Evolutionary conservation across 1,284 basidiomycete species (phyloP), one percentile per base, ranked within the genome.

Genomic region (Coniferiporia sulphurascens): DNA sequence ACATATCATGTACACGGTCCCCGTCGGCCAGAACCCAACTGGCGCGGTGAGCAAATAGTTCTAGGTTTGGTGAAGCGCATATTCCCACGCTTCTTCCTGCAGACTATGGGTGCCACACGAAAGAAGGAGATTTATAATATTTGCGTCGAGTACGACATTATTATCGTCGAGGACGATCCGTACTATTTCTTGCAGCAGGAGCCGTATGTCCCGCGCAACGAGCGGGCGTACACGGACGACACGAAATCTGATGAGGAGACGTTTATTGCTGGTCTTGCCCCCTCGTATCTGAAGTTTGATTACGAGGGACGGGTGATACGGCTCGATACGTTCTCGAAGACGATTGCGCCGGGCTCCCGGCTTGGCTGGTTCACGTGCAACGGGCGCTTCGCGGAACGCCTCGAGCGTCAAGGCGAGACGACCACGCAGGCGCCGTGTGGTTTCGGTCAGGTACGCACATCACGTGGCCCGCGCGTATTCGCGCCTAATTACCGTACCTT

Each of bases 271-370:
- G 76, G 72, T 17, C 76, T 93, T 17, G 81, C 78, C 0, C 89
- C 89, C 0, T 85, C 81, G 48, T 95, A 84, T 73, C 74, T 93
- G 50, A 81, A 76, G 75, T 85, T 73, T 56, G 90, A 93, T 69
- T 83, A 83, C 62, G 83, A 93, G 70, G 90, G 89, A 1, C 82
- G 90, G 19, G 90, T 93, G 35, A 80, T 93, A 53, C 85, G 89
- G 3, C 72, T 92, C 32, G 89, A 92, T 68, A 85, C 87, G 0
- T 92, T 93, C 70, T 90, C 87, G 35, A 93, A 92, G 86, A 89
- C 85, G 1, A 82, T 92, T 55, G 87, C 86, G 1, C 91, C 90
- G 2, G 91, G 91, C 1, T 82, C 82, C 56, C 82, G 91, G 5
- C 72, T 93, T 10, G 91, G 91, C 1, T 93, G 86, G 86, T 87